Evolutionary conservation across 2,329 filamentous ascomycete species (phyloP), one percentile per base, ranked within the genome.

Genomic region (Gliomastix tumulicola): DNA sequence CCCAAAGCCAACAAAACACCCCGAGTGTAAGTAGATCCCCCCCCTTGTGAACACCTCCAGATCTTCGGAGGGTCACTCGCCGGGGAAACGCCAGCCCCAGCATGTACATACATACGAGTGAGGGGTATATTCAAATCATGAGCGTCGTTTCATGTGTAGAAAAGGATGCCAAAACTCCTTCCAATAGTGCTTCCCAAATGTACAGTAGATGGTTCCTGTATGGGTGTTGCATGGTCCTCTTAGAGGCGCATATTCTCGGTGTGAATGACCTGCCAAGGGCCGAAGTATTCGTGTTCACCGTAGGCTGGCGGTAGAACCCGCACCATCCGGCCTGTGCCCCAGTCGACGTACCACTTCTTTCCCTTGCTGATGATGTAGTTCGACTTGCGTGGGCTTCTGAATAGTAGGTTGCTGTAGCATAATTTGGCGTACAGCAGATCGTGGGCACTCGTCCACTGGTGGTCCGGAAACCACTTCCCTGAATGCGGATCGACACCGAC

Each of bases 401-500:
- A 74, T 18, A 76, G 60, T 9, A 79, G 57, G 34, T 75, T 70
- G n/a, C 69, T 68, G 52, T 76, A 76, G 55, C 74, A 79, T 9
- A 76, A 61, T 52, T 73, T 75, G 35, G 74, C 74, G 41, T 79
- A 79, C 20, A 76, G 57, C 55, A 76, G 63, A 46, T 79, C 74
- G 53, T 78, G 74, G 22, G 66, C 66, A 31, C 58, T 57, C 6
- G 70, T 70, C 74, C 74, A 77, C 35, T 62, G 56, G 46, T 76
- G 71, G 40, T 65, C 59, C 3, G 74, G 74, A 33, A 63, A 57
- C 74, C 74, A 79, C 50, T 79, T 79, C 27, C 60, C 74, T 11
- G 69, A 69, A 30, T 60, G 59, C 7, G 63, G 60, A 41, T 71
- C 65, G 38, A 71, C 54, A 17, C 60, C 62, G 21, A 62, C 57